A percentile compares a stretch with the other conserved stretches of the same genome.
Conservation (phyloP, 1,284 basidiomycete genomes). For the Xerocomus nothofagi region DNA sequence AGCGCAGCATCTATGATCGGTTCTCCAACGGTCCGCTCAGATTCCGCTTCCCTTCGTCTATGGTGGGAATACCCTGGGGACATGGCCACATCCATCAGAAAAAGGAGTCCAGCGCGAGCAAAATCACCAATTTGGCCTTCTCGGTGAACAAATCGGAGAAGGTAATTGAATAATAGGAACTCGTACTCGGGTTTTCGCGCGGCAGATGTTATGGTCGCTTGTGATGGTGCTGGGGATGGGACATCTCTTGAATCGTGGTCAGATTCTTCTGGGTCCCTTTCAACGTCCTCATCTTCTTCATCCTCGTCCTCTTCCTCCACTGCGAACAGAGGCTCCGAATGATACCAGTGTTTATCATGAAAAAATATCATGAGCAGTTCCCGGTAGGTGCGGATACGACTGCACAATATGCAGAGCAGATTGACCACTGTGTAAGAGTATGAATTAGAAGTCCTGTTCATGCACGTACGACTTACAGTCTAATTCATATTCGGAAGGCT, state of each 20-base stretch:
- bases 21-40: slow-evolving; percentile 44
- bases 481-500: slow-evolving; percentile 82
- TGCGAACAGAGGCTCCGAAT: slow-evolving; percentile 64
- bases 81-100: slow-evolving; percentile 94
- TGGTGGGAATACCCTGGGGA: slow-evolving; percentile 59
- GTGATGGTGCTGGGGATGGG: slow-evolving; percentile 60
- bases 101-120: slow-evolving; percentile 87
- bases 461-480: slow-evolving; percentile 57
- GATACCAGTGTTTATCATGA: slow-evolving; percentile 86
- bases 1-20: slow-evolving; percentile 80
- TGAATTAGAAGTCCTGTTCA: background rate
- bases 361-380: slow-evolving; percentile 95
- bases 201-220: slow-evolving; percentile 55
- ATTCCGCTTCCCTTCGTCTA: slow-evolving; percentile 32
- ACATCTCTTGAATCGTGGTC: slow-evolving; percentile 36
- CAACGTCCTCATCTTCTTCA: slow-evolving; percentile 51
- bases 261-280: slow-evolving; percentile 27
- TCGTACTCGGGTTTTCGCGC: slow-evolving; percentile 85
- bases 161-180: slow-evolving; percentile 92
- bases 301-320: slow-evolving; percentile 70
- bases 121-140: slow-evolving; percentile 94
- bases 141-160: slow-evolving; percentile 92
- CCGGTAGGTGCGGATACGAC: slow-evolving; percentile 84
- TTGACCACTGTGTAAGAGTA: slow-evolving; percentile 69
- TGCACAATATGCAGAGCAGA: slow-evolving; percentile 87